These are phyloP conservation scores for Leccinum disarticulatum DNA, from an alignment of 768 basidiomycete genomes.

Conservation along the genomic window DNA sequence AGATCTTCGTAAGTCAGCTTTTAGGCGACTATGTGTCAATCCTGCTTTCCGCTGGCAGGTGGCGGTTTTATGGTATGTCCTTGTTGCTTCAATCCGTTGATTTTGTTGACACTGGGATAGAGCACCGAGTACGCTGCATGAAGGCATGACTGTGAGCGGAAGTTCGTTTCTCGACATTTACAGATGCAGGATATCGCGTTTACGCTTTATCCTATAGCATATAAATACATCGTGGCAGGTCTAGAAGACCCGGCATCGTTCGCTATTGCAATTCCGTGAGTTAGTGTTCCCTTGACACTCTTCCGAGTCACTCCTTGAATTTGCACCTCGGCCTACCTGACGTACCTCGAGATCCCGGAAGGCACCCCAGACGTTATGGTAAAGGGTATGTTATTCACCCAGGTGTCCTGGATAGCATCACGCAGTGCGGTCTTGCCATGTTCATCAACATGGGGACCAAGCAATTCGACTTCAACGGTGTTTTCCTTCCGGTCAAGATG, in stretches of 20 bases:
- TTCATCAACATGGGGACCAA: conserved; percentile 31
- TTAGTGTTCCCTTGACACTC: not conserved
- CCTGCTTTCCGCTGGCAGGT: not conserved
- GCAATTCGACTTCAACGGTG: conserved; percentile 32
- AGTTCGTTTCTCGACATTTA: not conserved
- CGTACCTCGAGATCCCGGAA: conserved; percentile 23
- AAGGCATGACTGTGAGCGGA: conserved; percentile 4
- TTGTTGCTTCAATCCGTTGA: too few species aligned
- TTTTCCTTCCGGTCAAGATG: conserved; percentile 33
- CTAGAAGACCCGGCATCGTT: not conserved
- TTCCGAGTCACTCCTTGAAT: too few species aligned
- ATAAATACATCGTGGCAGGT: conserved; percentile 2
- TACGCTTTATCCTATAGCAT: not conserved
- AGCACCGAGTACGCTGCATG: conserved; percentile 5
- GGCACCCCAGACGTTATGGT: conserved; percentile 28
- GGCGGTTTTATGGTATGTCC: conserved; percentile 1
- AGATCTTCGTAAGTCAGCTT: conserved; percentile 5
- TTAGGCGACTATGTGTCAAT: not conserved
- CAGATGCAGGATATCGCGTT: not conserved
- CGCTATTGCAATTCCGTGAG: not conserved
- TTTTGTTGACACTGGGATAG: not conserved
- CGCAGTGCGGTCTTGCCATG: conserved; percentile 33
- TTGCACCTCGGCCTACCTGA: conserved; percentile 28
- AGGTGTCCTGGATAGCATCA: conserved; percentile 34
- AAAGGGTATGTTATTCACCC: conserved; percentile 34